These are phyloP conservation scores for Silene coronaria DNA, from an alignment of 179 eudicot genomes.

Conservation along the genomic window DNA sequence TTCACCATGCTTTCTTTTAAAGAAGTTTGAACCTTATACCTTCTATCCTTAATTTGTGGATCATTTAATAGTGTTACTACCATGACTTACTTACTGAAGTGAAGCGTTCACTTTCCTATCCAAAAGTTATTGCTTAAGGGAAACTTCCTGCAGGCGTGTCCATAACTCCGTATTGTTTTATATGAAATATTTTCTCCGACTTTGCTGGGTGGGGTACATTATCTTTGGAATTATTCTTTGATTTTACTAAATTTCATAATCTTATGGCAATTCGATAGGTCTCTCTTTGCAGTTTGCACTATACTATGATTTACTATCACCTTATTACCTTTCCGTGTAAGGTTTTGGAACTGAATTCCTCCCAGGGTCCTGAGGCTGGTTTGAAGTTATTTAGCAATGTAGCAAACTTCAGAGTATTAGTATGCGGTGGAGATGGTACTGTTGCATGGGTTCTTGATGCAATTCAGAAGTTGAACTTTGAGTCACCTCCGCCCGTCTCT, in stretches of 20 bases:
- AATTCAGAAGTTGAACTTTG: slow-evolving; percentile 60
- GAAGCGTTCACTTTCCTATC: neutral
- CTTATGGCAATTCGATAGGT: neutral
- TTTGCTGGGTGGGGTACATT: neutral
- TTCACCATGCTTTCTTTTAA: neutral
- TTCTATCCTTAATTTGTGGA: neutral
- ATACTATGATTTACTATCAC: neutral
- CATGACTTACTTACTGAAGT: neutral
- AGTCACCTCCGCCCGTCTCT: slow-evolving; percentile 84
- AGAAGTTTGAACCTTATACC: neutral
- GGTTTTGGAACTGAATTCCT: slow-evolving; percentile 73
- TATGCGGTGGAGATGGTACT: slow-evolving; percentile 90
- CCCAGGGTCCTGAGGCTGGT: slow-evolving; percentile 78
- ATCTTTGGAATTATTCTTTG: neutral
- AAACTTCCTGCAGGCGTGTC: neutral
- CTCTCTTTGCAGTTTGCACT: neutral
- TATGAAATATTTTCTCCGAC: neutral
- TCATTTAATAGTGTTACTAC: neutral
- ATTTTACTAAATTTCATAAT: neutral
- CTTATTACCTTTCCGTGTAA: slow-evolving; percentile 25
- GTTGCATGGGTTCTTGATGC: slow-evolving; percentile 91
- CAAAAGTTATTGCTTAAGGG: neutral
- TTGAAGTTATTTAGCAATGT: slow-evolving; percentile 58
- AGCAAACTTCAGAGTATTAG: slow-evolving; percentile 67
- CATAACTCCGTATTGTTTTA: neutral